phyloP scores from a whole-genome alignment of 2,329 filamentous ascomycete species.

The Monosporascus cannonballus region DNA sequence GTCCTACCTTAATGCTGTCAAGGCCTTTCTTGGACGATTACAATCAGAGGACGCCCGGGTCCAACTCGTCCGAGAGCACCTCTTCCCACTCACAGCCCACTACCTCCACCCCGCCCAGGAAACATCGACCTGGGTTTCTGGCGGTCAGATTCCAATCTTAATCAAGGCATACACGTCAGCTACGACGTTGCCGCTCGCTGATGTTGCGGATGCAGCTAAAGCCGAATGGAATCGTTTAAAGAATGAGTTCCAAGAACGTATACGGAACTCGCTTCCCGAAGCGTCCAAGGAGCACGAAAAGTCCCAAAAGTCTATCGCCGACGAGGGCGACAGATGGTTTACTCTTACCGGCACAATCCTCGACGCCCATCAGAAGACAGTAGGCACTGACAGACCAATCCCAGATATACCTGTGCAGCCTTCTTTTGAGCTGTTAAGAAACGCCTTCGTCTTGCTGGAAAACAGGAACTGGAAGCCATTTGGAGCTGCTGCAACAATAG shows the following conservation, averaged over 20 bases:
- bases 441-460: slow-evolving; percentile 35
- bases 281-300: slow-evolving; percentile 69
- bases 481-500: slow-evolving; percentile 43
- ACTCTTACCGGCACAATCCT: slow-evolving; percentile 45
- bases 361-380: slow-evolving; percentile 23
- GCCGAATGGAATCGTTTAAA: slow-evolving; percentile 60
- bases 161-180: slow-evolving; percentile 42
- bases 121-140: slow-evolving; percentile 29
- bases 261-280: slow-evolving; percentile 73
- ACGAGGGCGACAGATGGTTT: slow-evolving; percentile 64
- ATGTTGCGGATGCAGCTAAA: slow-evolving; percentile 42
- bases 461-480: slow-evolving; percentile 52
- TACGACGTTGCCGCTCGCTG: slow-evolving; percentile 32
- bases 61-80: slow-evolving; percentile 39
- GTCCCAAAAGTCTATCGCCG: slow-evolving; percentile 64
- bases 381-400: slow-evolving; percentile 16
- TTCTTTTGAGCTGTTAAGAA: slow-evolving; percentile 29
- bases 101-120: slow-evolving; percentile 44
- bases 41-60: slow-evolving; percentile 37
- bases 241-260: slow-evolving; percentile 53
- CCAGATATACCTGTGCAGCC: slow-evolving; percentile 22
- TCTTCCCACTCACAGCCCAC: slow-evolving; percentile 50
- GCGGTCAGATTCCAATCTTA: slow-evolving; percentile 30
- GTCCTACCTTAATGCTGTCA: slow-evolving; percentile 62
- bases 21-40: slow-evolving; percentile 44